A percentile compares a stretch with the other conserved stretches of the same genome.
Evolutionary conservation across 805 yeast genomes (phyloP).

Genomic region (Ogataea thermomethanolica): DNA sequence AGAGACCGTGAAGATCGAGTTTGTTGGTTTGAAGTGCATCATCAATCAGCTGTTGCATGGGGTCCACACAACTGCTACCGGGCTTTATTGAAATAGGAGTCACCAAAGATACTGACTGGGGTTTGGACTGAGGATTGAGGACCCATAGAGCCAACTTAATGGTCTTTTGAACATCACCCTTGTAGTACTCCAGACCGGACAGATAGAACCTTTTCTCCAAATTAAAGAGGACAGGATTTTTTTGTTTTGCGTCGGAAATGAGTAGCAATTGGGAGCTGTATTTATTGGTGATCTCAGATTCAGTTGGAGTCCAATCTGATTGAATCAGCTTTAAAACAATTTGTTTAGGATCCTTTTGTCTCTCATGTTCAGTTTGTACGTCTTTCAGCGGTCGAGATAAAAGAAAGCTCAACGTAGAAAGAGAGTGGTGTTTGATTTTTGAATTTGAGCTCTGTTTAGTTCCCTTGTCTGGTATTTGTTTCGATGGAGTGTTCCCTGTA

Average conservation of each 20-base stretch:
- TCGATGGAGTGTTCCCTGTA: background rate
- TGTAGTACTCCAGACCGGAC: conserved; percentile 2
- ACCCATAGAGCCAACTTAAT: background rate
- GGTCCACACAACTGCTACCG: background rate
- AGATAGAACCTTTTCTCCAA: conserved; percentile 5
- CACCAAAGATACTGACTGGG: background rate
- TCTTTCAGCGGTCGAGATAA: background rate
- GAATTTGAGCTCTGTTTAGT: too few species aligned
- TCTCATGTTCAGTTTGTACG: background rate
- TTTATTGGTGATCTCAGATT: background rate
- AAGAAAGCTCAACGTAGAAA: background rate
- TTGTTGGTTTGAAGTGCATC: conserved; percentile 9
- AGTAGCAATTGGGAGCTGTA: background rate
- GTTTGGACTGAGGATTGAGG: background rate
- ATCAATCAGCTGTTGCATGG: background rate
- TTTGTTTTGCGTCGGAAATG: background rate
- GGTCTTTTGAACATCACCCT: conserved; percentile 3
- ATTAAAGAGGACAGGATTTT: background rate
- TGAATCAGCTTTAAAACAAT: conserved; percentile 1
- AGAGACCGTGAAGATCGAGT: conserved; percentile 58
- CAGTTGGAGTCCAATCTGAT: conserved; percentile 5
- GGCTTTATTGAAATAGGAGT: background rate
- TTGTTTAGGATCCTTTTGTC: background rate
- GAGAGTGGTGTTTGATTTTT: background rate
- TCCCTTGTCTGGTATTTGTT: too few species aligned